Base-by-base conservation (phyloP, 441 rosid genomes). In the Adansonia gregorii region DNA sequence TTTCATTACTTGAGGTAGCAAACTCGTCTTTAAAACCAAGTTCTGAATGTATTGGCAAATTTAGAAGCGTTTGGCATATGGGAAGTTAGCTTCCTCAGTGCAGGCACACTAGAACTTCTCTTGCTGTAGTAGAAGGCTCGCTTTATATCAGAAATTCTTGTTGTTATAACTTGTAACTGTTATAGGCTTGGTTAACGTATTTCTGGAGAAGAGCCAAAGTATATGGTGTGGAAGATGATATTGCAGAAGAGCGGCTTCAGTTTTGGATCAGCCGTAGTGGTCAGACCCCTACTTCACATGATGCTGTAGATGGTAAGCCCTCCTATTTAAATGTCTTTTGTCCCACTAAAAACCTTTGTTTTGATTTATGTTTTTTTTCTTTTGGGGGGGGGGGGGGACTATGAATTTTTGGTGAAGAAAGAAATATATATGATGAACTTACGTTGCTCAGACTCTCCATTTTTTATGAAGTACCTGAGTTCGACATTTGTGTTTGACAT, bases 161-260 rank as follows among this genome's bases (percentile, higher is more conserved):
- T 68, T 60, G 8, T 64, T 35, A 6, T 65, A 67, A 69, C 52
- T 52, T 65, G 59, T 24, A 41, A 72, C 43, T 49, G 72, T 2
- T 72, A 68, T 85, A 97, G 99, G 98, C 98, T 52, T 97, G 99
- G 99, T 81, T 94, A 69, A 86, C 89, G 54, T 94, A 94, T 83
- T 94, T 90, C 77, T 97, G 97, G 99, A 88, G 92, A 83, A 91
- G 98, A 89, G 97, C 98, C 69, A 86, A 85, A 85, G 84, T 82
- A 74, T 91, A 94, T 74, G 88, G 87, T 59, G 91, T 94, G 65
- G 99, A 97, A 87, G 93, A 91, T 80, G 99, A 94, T 84, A 87
- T 94, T 72, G 97, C 98, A 46, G 97, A 92, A 65, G 99, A 94
- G 81, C 84, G 92, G 75, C 83, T 92, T 81, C 98, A 87, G 74